A percentile compares a stretch with the other conserved stretches of the same genome.
phyloP scores from a whole-genome alignment of 148 eudicot species.

The Chenopodium quinoa region DNA sequence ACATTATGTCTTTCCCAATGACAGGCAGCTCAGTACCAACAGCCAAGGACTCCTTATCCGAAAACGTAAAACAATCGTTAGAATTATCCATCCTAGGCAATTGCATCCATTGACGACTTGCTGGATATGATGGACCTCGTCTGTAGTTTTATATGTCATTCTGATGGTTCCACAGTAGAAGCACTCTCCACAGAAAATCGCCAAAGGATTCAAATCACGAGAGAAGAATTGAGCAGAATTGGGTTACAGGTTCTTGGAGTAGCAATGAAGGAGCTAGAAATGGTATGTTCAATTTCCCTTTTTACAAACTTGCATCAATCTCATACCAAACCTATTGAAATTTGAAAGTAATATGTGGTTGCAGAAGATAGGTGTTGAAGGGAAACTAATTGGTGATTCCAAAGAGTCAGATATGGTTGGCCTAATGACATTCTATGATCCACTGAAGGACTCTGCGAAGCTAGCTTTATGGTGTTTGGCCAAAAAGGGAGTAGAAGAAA shows the following conservation, averaged over 20 bases:
- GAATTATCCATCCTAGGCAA: slow-evolving; percentile 55
- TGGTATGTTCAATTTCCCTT: neutral
- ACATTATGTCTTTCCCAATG: slow-evolving; percentile 57
- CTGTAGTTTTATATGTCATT: too few species aligned
- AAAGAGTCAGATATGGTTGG: neutral
- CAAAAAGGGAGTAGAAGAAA: neutral
- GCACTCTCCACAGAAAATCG: too few species aligned
- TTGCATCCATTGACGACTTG: slow-evolving; percentile 67
- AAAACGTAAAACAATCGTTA: slow-evolving; percentile 62
- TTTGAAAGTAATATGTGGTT: neutral
- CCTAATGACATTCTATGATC: neutral
- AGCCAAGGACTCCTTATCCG: slow-evolving; percentile 87
- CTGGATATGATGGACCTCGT: slow-evolving; percentile 35
- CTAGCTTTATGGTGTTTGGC: neutral
- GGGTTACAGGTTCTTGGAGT: neutral
- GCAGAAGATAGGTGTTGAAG: neutral
- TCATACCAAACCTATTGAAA: neutral
- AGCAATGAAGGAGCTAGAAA: neutral
- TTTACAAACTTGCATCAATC: neutral
- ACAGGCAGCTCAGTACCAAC: slow-evolving; percentile 91
- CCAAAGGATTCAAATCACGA: too few species aligned
- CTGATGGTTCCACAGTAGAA: too few species aligned
- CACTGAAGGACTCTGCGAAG: neutral
- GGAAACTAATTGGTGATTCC: neutral
- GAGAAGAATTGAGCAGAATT: neutral